phyloP scores from a whole-genome alignment of 306 rosid genomes.

The Dryas alaskensis region DNA sequence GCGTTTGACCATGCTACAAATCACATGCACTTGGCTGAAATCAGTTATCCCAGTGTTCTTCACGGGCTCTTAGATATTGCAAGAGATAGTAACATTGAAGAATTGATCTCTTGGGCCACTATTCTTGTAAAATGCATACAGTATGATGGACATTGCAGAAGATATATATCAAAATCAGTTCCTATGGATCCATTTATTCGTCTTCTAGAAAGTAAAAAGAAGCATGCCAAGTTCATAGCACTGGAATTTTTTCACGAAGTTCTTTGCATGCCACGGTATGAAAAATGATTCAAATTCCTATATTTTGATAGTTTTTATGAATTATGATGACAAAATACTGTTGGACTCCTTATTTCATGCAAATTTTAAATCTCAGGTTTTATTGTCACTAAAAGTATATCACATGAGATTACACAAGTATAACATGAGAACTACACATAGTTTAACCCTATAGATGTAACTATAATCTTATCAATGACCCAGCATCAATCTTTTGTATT shows the following conservation, averaged over 20 bases:
- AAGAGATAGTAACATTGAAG: slow-evolving; percentile 53
- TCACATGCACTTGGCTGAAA: slow-evolving; percentile 68
- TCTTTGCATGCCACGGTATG: slow-evolving; percentile 70
- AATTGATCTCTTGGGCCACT: slow-evolving; percentile 58
- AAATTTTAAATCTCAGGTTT: background rate
- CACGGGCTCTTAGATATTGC: slow-evolving; percentile 63
- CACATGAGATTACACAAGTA: background rate
- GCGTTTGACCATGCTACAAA: slow-evolving; percentile 64
- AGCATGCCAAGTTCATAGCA: slow-evolving; percentile 50
- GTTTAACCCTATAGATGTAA: background rate
- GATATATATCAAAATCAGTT: slow-evolving; percentile 54
- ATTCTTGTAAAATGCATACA: slow-evolving; percentile 72
- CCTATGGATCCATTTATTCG: slow-evolving; percentile 60
- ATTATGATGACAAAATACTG: background rate
- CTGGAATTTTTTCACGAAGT: slow-evolving; percentile 71
- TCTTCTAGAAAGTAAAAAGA: slow-evolving; percentile 50
- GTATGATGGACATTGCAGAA: slow-evolving; percentile 61
- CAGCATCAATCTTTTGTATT: background rate
- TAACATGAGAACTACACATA: background rate
- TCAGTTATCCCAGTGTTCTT: slow-evolving; percentile 68
- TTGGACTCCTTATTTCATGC: background rate
- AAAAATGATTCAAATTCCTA: slow-evolving; percentile 8
- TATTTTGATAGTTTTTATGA: background rate
- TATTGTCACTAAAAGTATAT: background rate
- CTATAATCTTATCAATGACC: background rate